Conservation (phyloP, 2,329 filamentous ascomycete species). For the Trichoderma cornu-damae region DNA sequence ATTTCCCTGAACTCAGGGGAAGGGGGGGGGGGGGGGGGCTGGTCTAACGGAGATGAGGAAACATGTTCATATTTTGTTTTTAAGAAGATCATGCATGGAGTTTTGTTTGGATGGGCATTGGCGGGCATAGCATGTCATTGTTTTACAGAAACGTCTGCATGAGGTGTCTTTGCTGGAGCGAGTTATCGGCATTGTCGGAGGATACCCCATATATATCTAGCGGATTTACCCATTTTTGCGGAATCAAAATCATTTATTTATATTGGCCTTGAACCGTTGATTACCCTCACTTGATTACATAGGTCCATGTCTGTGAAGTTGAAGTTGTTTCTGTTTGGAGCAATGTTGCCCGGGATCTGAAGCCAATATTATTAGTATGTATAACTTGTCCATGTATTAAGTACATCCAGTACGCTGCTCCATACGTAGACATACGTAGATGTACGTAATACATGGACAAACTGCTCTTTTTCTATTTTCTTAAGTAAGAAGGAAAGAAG, state of each 20-base stretch:
- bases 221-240: slow-evolving; percentile 7
- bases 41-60: slow-evolving; percentile 6
- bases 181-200: slow-evolving; percentile 27
- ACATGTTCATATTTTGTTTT: slow-evolving; percentile 2
- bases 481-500: no score
- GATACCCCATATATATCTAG: slow-evolving; percentile 30
- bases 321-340: not conserved
- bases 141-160: slow-evolving; percentile 17
- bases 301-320: not conserved
- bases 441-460: no score
- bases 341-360: not conserved
- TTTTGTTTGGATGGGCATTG: slow-evolving; percentile 17
- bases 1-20: slow-evolving; percentile 7
- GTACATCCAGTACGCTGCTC: no score
- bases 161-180: slow-evolving; percentile 23
- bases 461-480: no score
- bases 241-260: slow-evolving; percentile 13
- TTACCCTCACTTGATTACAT: not conserved
- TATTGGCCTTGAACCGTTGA: not conserved
- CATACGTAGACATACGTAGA: not conserved
- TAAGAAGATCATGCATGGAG: slow-evolving; percentile 9
- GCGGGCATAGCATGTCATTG: slow-evolving; percentile 20
- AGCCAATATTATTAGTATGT: no score
- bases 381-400: no score
- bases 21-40: no score